These are phyloP conservation scores for Ustilago bromivora DNA, from an alignment of 1,284 basidiomycete species.

Conservation along the genomic window DNA sequence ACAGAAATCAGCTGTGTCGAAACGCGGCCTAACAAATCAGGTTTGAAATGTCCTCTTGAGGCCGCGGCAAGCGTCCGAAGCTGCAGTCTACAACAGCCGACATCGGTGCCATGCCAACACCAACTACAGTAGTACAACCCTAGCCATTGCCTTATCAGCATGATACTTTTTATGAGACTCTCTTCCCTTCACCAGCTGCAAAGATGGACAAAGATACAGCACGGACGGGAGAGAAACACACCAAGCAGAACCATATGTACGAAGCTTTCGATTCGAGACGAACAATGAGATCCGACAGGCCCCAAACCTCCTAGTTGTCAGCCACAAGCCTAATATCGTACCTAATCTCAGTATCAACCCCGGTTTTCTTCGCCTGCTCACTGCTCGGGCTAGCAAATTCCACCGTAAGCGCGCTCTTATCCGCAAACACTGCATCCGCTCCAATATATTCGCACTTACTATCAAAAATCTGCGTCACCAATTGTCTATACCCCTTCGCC, in stretches of 20 bases:
- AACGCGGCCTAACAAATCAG: too few species aligned
- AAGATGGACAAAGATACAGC: not conserved
- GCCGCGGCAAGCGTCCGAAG: too few species aligned
- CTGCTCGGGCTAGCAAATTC: constrained; percentile 59
- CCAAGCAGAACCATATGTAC: not conserved
- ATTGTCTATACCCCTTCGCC: constrained; percentile 33
- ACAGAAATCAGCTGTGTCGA: not conserved
- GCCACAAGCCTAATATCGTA: constrained; percentile 63
- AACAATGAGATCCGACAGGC: not conserved
- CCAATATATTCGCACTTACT: constrained; percentile 69
- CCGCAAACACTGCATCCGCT: constrained; percentile 71
- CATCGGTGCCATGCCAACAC: too few species aligned
- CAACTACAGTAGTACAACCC: too few species aligned
- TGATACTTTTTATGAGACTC: too few species aligned
- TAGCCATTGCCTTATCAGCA: too few species aligned
- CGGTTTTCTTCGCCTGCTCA: constrained; percentile 30
- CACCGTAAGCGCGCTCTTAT: constrained; percentile 69
- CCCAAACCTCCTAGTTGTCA: constrained; percentile 14
- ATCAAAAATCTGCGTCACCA: constrained; percentile 68
- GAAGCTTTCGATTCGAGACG: too few species aligned
- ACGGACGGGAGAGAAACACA: not conserved
- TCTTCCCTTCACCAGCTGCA: too few species aligned
- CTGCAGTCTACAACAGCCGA: too few species aligned
- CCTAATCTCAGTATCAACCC: constrained; percentile 47
- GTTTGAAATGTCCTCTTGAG: too few species aligned